Conservation (phyloP, 495 filamentous ascomycete genomes). For the Paragyromitra xinjiangensis region DNA sequence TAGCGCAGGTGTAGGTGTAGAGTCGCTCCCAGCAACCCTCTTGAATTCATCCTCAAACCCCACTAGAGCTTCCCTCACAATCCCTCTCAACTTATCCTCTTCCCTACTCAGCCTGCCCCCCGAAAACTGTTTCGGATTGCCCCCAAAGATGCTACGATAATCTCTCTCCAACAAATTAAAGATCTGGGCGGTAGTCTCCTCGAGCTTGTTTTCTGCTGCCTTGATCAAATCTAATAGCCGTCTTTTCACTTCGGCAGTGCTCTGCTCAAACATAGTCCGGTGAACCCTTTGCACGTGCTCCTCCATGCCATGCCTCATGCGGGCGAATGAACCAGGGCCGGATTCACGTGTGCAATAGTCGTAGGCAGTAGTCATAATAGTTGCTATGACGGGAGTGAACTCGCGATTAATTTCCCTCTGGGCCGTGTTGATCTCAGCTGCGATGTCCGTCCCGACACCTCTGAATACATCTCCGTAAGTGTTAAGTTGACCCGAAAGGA, state of each 20-base stretch:
- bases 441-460: constrained; percentile 56
- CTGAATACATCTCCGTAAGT: constrained; percentile 61
- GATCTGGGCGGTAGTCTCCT: constrained; percentile 60
- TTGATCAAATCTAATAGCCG: constrained; percentile 60
- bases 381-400: constrained; percentile 65
- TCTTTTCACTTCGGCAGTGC: constrained; percentile 59
- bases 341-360: constrained; percentile 60
- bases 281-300: constrained; percentile 62
- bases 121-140: constrained; percentile 33
- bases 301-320: constrained; percentile 68
- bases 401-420: constrained; percentile 68
- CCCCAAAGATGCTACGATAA: constrained; percentile 58
- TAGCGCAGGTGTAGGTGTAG: not conserved
- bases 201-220: constrained; percentile 58
- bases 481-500: constrained; percentile 62
- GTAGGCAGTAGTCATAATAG: constrained; percentile 64
- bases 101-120: constrained; percentile 33
- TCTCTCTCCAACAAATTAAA: constrained; percentile 61
- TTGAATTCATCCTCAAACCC: constrained; percentile 43
- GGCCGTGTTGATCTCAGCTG: constrained; percentile 58
- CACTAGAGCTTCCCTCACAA: constrained; percentile 6
- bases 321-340: constrained; percentile 63
- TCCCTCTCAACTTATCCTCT: constrained; percentile 27
- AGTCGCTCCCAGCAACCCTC: not conserved
- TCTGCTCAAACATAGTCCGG: constrained; percentile 64